Evolutionary conservation across 2,329 filamentous ascomycete genomes (phyloP).

Genomic region (Colletotrichum shisoi): DNA sequence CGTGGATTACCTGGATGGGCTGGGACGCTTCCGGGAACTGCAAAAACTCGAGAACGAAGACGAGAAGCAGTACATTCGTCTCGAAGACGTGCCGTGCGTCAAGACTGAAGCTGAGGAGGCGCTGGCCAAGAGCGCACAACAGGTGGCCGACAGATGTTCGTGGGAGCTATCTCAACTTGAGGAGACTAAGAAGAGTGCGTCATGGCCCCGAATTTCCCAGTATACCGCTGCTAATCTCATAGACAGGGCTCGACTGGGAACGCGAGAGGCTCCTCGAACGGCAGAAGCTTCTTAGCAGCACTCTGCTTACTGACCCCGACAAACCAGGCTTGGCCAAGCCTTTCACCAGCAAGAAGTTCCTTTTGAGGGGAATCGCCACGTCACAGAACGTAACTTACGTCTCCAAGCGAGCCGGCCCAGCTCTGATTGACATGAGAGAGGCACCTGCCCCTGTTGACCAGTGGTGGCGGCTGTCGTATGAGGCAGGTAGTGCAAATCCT

Average conservation of each 20-base stretch:
- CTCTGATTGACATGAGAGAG: slow-evolving; percentile 55
- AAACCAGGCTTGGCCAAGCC: slow-evolving; percentile 50
- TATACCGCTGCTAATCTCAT: slow-evolving; percentile 40
- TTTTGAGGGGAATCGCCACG: slow-evolving; percentile 61
- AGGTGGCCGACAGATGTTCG: slow-evolving; percentile 48
- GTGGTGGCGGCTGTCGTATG: slow-evolving; percentile 64
- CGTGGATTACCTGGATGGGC: slow-evolving; percentile 49
- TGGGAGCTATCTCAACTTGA: slow-evolving; percentile 49
- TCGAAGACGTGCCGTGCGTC: slow-evolving; percentile 51
- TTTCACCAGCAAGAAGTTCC: slow-evolving; percentile 56
- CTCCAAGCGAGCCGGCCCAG: slow-evolving; percentile 54
- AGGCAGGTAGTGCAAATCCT: slow-evolving; percentile 48
- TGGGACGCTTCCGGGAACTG: slow-evolving; percentile 50
- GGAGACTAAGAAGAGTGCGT: slow-evolving; percentile 49
- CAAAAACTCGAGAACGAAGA: slow-evolving; percentile 50
- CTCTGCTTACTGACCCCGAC: slow-evolving; percentile 51
- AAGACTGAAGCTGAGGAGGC: slow-evolving; percentile 48
- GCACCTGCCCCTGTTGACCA: slow-evolving; percentile 52
- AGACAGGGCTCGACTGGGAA: slow-evolving; percentile 45
- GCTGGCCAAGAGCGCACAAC: slow-evolving; percentile 46
- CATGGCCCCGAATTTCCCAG: neutral
- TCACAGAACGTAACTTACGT: slow-evolving; percentile 59
- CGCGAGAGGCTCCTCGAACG: slow-evolving; percentile 48
- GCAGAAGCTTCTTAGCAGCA: slow-evolving; percentile 51
- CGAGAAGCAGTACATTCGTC: slow-evolving; percentile 50